Percentiles rank a stretch among this genome's conserved stretches.
Conservation (phyloP, 768 basidiomycete genomes). For the Dioszegia aurantiaca region DNA sequence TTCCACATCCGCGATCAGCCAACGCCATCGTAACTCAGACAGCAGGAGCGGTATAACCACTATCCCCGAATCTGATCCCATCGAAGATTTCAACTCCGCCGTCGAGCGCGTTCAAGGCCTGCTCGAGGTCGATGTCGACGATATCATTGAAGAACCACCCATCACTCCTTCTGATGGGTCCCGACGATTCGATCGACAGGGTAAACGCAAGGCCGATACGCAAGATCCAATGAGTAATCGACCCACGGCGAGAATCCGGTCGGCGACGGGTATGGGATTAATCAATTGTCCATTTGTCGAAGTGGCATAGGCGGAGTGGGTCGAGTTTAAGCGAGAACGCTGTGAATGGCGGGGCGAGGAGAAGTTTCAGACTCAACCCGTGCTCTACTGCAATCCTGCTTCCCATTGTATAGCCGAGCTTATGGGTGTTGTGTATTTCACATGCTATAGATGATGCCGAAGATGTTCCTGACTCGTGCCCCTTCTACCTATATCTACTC, state of each 20-base stretch:
- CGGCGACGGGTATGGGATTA: background rate
- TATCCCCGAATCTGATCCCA: constrained; percentile 6
- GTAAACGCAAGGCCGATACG: constrained; percentile 11
- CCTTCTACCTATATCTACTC: background rate
- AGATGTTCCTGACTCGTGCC: too few species aligned
- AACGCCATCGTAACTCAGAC: background rate
- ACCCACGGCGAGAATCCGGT: constrained; percentile 4
- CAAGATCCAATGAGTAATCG: background rate
- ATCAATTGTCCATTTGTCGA: constrained; percentile 11
- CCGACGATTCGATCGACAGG: constrained; percentile 6
- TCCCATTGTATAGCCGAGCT: too few species aligned
- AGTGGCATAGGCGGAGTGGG: background rate
- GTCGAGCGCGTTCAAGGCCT: background rate
- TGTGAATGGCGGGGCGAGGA: too few species aligned
- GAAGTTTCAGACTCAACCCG: too few species aligned
- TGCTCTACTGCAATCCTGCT: too few species aligned
- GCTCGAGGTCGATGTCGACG: constrained; percentile 7
- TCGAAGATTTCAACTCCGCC: constrained; percentile 4
- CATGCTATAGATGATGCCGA: too few species aligned
- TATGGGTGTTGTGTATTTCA: too few species aligned
- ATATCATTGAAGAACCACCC: background rate
- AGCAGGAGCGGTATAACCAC: background rate
- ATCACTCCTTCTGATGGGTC: background rate
- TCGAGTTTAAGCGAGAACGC: too few species aligned
- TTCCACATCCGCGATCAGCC: background rate